Percentiles rank a stretch among this genome's conserved stretches.
phyloP scores from a whole-genome alignment of 192 early-diverging fungal species.

The Coemansia sp. region DNA sequence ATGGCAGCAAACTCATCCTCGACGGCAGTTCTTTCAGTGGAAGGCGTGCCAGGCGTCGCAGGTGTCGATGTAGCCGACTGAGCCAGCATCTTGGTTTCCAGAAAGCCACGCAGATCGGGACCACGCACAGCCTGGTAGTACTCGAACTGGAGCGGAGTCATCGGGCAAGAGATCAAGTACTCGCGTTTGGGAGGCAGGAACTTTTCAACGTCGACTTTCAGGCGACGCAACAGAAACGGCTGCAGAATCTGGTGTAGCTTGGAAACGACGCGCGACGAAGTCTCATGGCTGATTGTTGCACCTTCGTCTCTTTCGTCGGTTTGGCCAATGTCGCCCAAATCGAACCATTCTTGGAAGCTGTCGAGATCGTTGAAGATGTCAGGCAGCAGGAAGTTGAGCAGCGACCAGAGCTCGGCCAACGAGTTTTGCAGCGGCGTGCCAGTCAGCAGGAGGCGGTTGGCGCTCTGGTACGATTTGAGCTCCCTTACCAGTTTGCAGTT shows the following conservation, averaged over 20 bases:
- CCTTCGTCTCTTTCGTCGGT: conserved; percentile 55
- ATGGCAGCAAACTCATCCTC: not conserved
- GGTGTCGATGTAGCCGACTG: not conserved
- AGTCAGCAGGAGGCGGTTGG: conserved; percentile 87
- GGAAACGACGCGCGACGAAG: conserved; percentile 66
- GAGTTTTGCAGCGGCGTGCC: conserved; percentile 97
- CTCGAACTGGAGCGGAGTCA: conserved; percentile 70
- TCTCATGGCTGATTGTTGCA: conserved; percentile 59
- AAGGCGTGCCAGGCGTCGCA: conserved; percentile 15
- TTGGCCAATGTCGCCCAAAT: conserved; percentile 74
- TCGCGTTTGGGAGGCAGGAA: conserved; percentile 90
- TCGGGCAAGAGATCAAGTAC: conserved; percentile 78
- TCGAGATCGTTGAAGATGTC: conserved; percentile 91
- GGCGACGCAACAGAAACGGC: conserved; percentile 63
- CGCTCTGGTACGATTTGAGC: conserved; percentile 79
- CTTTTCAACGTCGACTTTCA: conserved; percentile 83
- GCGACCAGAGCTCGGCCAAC: conserved; percentile 90
- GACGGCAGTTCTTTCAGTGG: not conserved
- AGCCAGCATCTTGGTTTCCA: conserved; percentile 27
- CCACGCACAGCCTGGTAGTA: conserved; percentile 71
- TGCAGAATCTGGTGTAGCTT: conserved; percentile 89
- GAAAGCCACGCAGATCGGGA: conserved; percentile 64
- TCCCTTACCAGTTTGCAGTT: conserved; percentile 88
- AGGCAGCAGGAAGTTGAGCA: conserved; percentile 95
- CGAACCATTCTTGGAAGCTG: conserved; percentile 86